A percentile compares a stretch with the other conserved stretches of the same genome.
Conservation (phyloP, 2,329 filamentous ascomycete genomes). For the Leptographium wingfieldii region DNA sequence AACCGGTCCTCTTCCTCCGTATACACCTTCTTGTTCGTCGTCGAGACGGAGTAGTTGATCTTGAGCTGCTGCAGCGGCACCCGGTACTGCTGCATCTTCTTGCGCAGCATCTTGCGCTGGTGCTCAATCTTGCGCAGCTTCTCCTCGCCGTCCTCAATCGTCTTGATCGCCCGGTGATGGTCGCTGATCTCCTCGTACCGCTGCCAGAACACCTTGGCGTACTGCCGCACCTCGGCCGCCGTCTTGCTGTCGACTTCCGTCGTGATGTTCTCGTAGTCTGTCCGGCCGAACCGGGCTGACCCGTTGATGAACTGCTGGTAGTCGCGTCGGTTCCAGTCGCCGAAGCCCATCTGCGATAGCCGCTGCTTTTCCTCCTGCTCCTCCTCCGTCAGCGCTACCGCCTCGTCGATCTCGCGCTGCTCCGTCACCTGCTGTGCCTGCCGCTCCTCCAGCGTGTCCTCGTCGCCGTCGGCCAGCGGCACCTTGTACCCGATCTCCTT, state of each 20-base stretch:
- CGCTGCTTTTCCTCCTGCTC: constrained; percentile 78
- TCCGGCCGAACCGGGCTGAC: constrained; percentile 81
- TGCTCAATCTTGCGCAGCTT: constrained; percentile 79
- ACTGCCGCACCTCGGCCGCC: constrained; percentile 71
- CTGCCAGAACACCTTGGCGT: constrained; percentile 94
- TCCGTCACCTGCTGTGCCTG: constrained; percentile 78
- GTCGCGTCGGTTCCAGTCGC: constrained; percentile 90
- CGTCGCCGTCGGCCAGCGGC: constrained; percentile 73
- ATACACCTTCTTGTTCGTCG: constrained; percentile 99
- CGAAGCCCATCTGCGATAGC: constrained; percentile 75
- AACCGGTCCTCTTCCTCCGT: constrained; percentile 97
- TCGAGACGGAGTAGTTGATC: constrained; percentile 97
- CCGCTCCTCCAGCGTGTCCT: constrained; percentile 69
- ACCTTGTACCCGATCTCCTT: constrained; percentile 96
- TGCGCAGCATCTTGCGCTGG: constrained; percentile 82
- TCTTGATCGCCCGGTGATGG: constrained; percentile 75
- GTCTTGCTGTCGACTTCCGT: constrained; percentile 87
- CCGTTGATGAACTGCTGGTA: constrained; percentile 98
- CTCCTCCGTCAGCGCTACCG: constrained; percentile 74
- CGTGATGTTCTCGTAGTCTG: constrained; percentile 73
- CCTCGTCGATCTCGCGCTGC: constrained; percentile 87
- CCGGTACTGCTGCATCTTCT: constrained; percentile 95
- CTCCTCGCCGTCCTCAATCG: constrained; percentile 88
- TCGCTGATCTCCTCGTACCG: constrained; percentile 84
- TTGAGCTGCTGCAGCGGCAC: constrained; percentile 95